Conservation (phyloP, 805 yeast genomes). For the Saccharomyces kudriavzevii region DNA sequence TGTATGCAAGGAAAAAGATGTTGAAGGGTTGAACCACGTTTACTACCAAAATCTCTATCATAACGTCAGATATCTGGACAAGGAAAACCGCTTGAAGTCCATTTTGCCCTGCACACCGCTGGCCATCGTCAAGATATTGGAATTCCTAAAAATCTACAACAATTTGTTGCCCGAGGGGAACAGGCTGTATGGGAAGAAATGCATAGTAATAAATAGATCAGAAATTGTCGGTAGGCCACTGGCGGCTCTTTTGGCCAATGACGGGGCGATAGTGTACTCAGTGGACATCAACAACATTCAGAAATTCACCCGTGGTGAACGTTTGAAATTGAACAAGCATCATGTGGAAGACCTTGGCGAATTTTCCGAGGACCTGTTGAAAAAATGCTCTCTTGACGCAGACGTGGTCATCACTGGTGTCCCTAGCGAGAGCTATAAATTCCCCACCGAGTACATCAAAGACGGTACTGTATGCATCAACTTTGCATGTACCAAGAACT, state of each 20-base stretch:
- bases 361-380: constrained; percentile 36
- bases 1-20: constrained; percentile 85
- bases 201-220: constrained; percentile 84
- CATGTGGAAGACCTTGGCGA: constrained; percentile 56
- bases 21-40: constrained; percentile 86
- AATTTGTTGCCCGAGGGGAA: constrained; percentile 77
- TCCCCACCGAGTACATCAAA: constrained; percentile 70
- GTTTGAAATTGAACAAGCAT: constrained; percentile 72
- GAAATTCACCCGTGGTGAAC: constrained; percentile 89
- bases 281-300: constrained; percentile 83
- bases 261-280: constrained; percentile 93
- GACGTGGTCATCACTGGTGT: constrained; percentile 97
- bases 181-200: constrained; percentile 84
- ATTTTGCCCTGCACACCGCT: constrained; percentile 95
- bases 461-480: constrained; percentile 89
- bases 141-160: constrained; percentile 83
- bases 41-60: constrained; percentile 94
- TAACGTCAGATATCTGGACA: constrained; percentile 78
- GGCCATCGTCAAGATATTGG: constrained; percentile 88
- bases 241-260: constrained; percentile 92
- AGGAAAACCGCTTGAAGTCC: constrained; percentile 60
- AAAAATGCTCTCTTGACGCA: constrained; percentile 60
- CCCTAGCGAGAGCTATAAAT: constrained; percentile 74
- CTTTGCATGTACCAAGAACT: constrained; percentile 84
- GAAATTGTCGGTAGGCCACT: constrained; percentile 97